These are phyloP conservation scores for Ophiostoma ulmi DNA, from an alignment of 2,329 filamentous ascomycete genomes.

Conservation along the genomic window DNA sequence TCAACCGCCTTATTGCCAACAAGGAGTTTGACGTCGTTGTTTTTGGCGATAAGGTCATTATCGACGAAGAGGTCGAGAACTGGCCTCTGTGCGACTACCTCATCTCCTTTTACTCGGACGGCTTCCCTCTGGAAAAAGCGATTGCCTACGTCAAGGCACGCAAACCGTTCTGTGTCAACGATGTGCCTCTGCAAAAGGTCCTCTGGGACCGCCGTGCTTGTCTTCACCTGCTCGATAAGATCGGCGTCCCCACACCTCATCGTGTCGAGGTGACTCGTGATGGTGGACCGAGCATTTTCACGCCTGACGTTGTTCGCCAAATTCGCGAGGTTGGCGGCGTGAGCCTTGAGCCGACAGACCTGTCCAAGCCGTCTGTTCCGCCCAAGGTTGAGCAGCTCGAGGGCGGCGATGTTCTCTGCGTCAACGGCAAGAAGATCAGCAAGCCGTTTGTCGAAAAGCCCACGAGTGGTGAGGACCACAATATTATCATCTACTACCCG, in stretches of 20 bases:
- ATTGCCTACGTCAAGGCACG: constrained; percentile 90
- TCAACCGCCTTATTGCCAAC: constrained; percentile 85
- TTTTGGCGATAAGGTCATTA: constrained; percentile 97
- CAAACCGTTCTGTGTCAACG: constrained; percentile 96
- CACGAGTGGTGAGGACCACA: constrained; percentile 96
- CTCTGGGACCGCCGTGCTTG: constrained; percentile 94
- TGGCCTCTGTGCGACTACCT: constrained; percentile 96
- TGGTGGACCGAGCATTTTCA: constrained; percentile 75
- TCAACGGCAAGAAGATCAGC: constrained; percentile 73
- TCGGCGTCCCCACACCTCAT: constrained; percentile 82
- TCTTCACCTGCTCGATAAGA: constrained; percentile 77
- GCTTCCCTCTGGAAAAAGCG: constrained; percentile 93
- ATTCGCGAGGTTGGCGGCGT: constrained; percentile 78
- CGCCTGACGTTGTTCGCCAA: constrained; percentile 72
- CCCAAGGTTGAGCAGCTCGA: constrained; percentile 79
- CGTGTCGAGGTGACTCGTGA: constrained; percentile 89
- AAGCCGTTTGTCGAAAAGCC: constrained; percentile 99
- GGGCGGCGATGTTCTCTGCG: constrained; percentile 78
- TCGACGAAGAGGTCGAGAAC: constrained; percentile 94
- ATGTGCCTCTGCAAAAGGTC: constrained; percentile 94
- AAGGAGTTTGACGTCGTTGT: constrained; percentile 94
- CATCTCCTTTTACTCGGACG: constrained; percentile 97
- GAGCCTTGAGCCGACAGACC: constrained; percentile 62
- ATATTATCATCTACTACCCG: constrained; percentile 96
- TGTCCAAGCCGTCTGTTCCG: constrained; percentile 50